Evolutionary conservation across 805 yeast species (phyloP).

Genomic region (Saturnispora galanensis): DNA sequence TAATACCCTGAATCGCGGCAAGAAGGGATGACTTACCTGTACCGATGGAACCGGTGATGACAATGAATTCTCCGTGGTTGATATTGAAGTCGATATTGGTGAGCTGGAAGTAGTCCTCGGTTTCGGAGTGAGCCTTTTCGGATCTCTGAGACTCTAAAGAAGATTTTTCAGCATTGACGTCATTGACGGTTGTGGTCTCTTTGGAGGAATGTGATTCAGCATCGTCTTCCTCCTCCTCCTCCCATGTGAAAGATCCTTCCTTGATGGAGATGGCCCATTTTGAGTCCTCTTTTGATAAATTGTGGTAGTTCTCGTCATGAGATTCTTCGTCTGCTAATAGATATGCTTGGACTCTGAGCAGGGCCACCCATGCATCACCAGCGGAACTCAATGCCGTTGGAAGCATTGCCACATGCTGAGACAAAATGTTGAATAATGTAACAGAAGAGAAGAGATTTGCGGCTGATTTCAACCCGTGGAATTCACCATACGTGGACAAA

Average conservation of each 20-base stretch:
- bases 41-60: slow-evolving; percentile 72
- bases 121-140: background rate
- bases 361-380: slow-evolving; percentile 60
- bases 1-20: slow-evolving; percentile 58
- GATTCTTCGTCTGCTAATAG: slow-evolving; percentile 34
- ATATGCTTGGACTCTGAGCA: slow-evolving; percentile 45
- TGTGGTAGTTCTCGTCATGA: slow-evolving; percentile 18
- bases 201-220: background rate
- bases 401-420: slow-evolving; percentile 54
- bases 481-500: slow-evolving; percentile 30
- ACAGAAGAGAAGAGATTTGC: slow-evolving; percentile 63
- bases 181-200: background rate
- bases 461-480: slow-evolving; percentile 34
- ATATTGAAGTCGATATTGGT: slow-evolving; percentile 41
- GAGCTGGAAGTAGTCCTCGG: slow-evolving; percentile 27
- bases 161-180: background rate
- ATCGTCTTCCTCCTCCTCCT: background rate
- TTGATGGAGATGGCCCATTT: slow-evolving; percentile 36
- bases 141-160: background rate
- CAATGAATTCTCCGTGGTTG: slow-evolving; percentile 56
- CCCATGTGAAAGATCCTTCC: slow-evolving; percentile 59
- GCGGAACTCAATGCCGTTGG: slow-evolving; percentile 64
- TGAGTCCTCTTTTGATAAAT: slow-evolving; percentile 9
- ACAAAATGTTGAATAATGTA: slow-evolving; percentile 52
- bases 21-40: slow-evolving; percentile 72